These are phyloP conservation scores for Loxodes magnus DNA, from an alignment of 73 alveolate species.

Conservation along the genomic window DNA sequence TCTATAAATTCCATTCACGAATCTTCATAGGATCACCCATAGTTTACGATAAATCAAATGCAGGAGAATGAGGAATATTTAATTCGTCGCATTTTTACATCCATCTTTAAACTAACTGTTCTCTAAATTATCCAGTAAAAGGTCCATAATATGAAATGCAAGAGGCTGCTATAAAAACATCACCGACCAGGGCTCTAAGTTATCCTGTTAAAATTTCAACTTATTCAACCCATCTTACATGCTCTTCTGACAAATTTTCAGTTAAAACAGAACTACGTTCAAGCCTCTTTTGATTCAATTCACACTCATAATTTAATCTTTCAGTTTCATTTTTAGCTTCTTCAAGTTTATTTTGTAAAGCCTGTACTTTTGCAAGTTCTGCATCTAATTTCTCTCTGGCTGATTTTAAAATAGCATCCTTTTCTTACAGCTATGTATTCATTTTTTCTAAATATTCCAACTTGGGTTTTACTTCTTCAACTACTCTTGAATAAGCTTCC, in stretches of 20 bases:
- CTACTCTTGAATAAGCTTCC: slow-evolving; percentile 58
- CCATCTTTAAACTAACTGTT: slow-evolving; percentile 70
- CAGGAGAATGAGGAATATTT: slow-evolving; percentile 42
- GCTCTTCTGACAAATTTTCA: slow-evolving; percentile 77
- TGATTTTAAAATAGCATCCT: slow-evolving; percentile 55
- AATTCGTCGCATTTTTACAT: slow-evolving; percentile 23
- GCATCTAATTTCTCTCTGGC: slow-evolving; percentile 67
- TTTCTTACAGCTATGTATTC: slow-evolving; percentile 56
- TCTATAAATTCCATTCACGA: slow-evolving; percentile 89
- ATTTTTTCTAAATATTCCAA: slow-evolving; percentile 72
- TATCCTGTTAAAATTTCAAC: slow-evolving; percentile 66
- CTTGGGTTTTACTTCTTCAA: slow-evolving; percentile 57
- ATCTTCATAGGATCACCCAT: slow-evolving; percentile 93
- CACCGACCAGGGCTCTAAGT: slow-evolving; percentile 67
- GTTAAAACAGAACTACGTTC: slow-evolving; percentile 85
- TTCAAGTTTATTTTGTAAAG: slow-evolving; percentile 62
- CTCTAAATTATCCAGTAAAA: slow-evolving; percentile 84
- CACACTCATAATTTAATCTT: slow-evolving; percentile 79
- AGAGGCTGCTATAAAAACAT: slow-evolving; percentile 94
- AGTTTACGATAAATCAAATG: slow-evolving; percentile 68
- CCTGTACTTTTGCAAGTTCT: slow-evolving; percentile 60
- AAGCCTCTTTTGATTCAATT: slow-evolving; percentile 77
- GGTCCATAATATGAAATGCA: slow-evolving; percentile 98
- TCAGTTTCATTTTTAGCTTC: slow-evolving; percentile 81
- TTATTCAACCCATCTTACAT: slow-evolving; percentile 58